Percentiles rank a stretch among this genome's conserved stretches.
phyloP scores from a whole-genome alignment of 768 basidiomycete species.

The Trametopsis cervina region DNA sequence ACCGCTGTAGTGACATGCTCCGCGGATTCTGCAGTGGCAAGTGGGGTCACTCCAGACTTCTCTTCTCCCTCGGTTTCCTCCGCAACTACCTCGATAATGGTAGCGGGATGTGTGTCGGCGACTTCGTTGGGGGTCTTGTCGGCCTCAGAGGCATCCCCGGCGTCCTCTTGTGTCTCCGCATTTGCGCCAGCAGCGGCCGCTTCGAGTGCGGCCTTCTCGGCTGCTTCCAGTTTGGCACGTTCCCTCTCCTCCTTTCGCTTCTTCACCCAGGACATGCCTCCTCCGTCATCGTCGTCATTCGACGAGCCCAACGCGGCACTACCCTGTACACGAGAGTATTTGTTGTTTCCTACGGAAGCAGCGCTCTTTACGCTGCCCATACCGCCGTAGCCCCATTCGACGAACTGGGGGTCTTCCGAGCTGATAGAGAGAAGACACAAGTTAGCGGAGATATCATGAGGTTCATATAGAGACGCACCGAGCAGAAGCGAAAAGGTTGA shows the following conservation, averaged over 20 bases:
- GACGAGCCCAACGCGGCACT: conserved; percentile 15
- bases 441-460: neutral
- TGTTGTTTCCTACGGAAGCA: conserved; percentile 8
- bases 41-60: conserved; percentile 7
- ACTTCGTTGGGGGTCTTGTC: conserved; percentile 7
- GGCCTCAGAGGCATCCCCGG: neutral
- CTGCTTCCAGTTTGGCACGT: conserved; percentile 21
- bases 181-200: neutral
- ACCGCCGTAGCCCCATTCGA: conserved; percentile 89
- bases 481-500: conserved; percentile 57
- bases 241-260: conserved; percentile 52
- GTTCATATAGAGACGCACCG: conserved; percentile 12
- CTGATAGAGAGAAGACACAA: conserved; percentile 5
- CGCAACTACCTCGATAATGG: conserved; percentile 6
- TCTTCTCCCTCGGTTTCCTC: conserved; percentile 11
- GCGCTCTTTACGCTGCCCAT: conserved; percentile 47
- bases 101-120: conserved; percentile 2
- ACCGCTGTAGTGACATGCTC: conserved; percentile 29
- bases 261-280: conserved; percentile 82
- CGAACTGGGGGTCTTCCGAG: conserved; percentile 73
- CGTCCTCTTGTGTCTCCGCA: neutral
- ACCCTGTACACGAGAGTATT: conserved; percentile 16
- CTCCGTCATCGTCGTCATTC: conserved; percentile 68
- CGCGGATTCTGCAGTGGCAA: conserved; percentile 14
- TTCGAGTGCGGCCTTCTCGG: conserved; percentile 3